phyloP scores from a whole-genome alignment of 2,329 filamentous ascomycete genomes.

The Ophiostoma perfectum region DNA sequence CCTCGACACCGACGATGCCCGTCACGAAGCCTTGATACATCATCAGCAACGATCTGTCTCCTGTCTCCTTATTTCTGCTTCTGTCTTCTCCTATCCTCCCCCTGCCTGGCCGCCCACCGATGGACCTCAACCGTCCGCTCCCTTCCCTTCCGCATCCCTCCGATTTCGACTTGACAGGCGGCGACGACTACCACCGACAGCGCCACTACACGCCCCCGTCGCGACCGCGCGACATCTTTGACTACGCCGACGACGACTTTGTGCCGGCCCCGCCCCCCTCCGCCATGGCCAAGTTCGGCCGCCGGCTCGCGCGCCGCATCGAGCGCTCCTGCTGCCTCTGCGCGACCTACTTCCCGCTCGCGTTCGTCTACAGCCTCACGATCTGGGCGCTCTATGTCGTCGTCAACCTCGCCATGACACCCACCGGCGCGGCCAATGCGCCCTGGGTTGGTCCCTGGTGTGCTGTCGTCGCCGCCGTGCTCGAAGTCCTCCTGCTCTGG shows the following conservation, averaged over 20 bases:
- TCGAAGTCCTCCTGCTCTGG: constrained; percentile 78
- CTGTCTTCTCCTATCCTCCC: neutral
- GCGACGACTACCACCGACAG: constrained; percentile 2
- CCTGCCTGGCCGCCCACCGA: neutral
- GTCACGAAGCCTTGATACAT: too few relatives aligned
- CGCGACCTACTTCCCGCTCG: constrained; percentile 77
- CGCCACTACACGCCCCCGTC: neutral
- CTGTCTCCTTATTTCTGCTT: neutral
- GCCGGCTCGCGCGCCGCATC: constrained; percentile 60
- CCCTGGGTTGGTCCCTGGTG: constrained; percentile 22
- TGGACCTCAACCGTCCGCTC: constrained; percentile 13
- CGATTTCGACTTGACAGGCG: neutral
- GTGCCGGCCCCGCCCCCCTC: constrained; percentile 10
- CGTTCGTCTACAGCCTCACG: constrained; percentile 84
- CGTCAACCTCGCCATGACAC: constrained; percentile 61
- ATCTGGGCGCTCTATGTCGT: constrained; percentile 92
- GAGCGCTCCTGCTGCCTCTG: constrained; percentile 80
- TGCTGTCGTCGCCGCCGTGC: constrained; percentile 59
- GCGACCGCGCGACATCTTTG: neutral
- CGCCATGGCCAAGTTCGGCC: constrained; percentile 43
- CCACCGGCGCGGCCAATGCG: constrained; percentile 39
- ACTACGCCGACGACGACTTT: constrained; percentile 8
- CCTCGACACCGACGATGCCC: neutral
- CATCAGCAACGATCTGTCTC: neutral
- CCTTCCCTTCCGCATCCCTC: constrained; percentile 12